phyloP scores from a whole-genome alignment of 2,329 filamentous ascomycete species.

The Colletotrichum sp. region DNA sequence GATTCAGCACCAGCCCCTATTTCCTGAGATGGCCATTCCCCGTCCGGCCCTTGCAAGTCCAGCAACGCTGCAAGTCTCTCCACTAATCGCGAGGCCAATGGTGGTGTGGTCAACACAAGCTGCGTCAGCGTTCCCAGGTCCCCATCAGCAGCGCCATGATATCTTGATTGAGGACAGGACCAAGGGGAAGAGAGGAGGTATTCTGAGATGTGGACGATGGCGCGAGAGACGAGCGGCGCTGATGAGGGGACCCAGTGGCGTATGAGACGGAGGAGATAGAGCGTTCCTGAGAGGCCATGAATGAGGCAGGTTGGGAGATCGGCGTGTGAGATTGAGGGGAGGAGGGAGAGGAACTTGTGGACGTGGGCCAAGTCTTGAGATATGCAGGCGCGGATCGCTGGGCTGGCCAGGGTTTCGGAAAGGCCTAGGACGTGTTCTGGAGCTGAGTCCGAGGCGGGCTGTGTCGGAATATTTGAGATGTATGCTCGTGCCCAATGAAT shows the following conservation, averaged over 20 bases:
- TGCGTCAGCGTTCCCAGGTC: conserved; percentile 75
- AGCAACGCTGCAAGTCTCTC: conserved; percentile 60
- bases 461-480: conserved; percentile 37
- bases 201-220: conserved; percentile 61
- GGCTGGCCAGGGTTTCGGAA: conserved; percentile 50
- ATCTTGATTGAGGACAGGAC: not conserved
- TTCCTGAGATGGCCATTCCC: conserved; percentile 67
- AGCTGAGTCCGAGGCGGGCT: not conserved
- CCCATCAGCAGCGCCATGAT: conserved; percentile 70
- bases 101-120: conserved; percentile 62
- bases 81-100: conserved; percentile 58
- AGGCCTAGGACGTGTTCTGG: conserved; percentile 45
- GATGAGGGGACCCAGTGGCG: conserved; percentile 59
- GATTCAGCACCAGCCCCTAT: conserved; percentile 66
- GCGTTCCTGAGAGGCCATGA: conserved; percentile 70
- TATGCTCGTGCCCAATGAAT: conserved; percentile 54
- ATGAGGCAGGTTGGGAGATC: conserved; percentile 63
- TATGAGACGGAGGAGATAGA: conserved; percentile 72
- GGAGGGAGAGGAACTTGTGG: conserved; percentile 43
- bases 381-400: conserved; percentile 51
- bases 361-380: conserved; percentile 42
- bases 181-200: conserved; percentile 52
- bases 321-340: conserved; percentile 30
- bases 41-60: conserved; percentile 62
- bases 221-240: conserved; percentile 52